Evolutionary conservation across 2,329 filamentous ascomycete genomes (phyloP).

Genomic region (Apiospora koreana): DNA sequence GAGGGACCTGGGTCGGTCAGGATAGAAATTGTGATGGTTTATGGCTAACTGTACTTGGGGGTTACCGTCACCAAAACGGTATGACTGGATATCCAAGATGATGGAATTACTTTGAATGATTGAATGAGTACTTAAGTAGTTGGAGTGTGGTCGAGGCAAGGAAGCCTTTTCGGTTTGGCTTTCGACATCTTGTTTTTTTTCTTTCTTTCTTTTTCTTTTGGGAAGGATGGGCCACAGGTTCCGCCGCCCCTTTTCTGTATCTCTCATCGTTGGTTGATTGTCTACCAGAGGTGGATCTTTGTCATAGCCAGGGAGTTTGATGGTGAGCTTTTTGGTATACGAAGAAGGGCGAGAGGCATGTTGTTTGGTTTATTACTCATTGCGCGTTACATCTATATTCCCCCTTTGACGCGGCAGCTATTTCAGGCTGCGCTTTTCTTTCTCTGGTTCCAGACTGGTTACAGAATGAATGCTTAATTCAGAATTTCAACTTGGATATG

Average conservation of each 20-base stretch:
- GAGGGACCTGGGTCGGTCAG: background rate
- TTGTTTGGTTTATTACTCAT: constrained; percentile 6
- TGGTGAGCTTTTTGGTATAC: background rate
- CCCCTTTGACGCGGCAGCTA: constrained; percentile 6
- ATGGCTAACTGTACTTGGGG: constrained; percentile 17
- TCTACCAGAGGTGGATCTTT: background rate
- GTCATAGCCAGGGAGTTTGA: constrained; percentile 17
- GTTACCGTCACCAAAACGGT: background rate
- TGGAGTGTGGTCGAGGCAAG: background rate
- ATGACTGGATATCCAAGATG: background rate
- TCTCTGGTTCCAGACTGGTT: background rate
- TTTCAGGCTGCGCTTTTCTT: background rate
- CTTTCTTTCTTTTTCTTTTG: constrained; percentile 4
- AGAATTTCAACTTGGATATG: background rate
- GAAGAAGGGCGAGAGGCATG: background rate
- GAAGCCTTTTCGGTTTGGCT: background rate
- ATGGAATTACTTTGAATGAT: background rate
- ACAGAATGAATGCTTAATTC: constrained; percentile 2
- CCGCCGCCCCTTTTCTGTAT: background rate
- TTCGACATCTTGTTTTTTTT: background rate
- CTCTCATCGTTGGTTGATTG: constrained; percentile 6
- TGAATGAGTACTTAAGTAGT: background rate
- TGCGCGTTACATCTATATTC: constrained; percentile 8
- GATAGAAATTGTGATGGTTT: constrained; percentile 2
- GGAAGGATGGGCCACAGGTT: background rate